Conservation (phyloP, 768 basidiomycete genomes). For the Nidularia sp. region DNA sequence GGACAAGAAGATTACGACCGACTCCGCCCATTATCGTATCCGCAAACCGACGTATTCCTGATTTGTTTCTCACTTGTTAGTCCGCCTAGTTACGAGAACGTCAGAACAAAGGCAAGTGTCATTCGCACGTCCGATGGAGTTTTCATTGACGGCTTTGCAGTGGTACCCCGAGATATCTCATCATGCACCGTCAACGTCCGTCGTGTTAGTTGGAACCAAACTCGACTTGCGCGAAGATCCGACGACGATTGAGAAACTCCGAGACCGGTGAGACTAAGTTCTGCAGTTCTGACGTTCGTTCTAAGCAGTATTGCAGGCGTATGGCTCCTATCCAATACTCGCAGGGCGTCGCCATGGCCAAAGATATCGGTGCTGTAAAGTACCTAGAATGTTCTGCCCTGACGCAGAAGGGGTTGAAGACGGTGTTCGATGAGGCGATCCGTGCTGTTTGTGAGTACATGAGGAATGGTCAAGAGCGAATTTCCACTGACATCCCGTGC, state of each 20-base stretch:
- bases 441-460: constrained; percentile 82
- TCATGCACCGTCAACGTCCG: constrained; percentile 91
- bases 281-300: not conserved
- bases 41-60: constrained; percentile 98
- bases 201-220: constrained; percentile 95
- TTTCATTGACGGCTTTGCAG: constrained; percentile 33
- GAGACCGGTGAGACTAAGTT: constrained; percentile 63
- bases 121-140: not conserved
- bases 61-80: constrained; percentile 99
- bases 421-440: constrained; percentile 98
- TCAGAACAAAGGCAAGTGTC: constrained; percentile 83
- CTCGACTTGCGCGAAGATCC: constrained; percentile 96
- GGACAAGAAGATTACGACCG: constrained; percentile 99
- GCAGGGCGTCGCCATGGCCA: constrained; percentile 86
- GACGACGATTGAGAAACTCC: constrained; percentile 85
- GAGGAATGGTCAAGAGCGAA: not conserved
- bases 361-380: constrained; percentile 94
- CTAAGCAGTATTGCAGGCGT: constrained; percentile 42
- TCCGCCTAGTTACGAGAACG: constrained; percentile 98
- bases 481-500: not conserved
- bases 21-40: constrained; percentile 95
- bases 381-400: constrained; percentile 95
- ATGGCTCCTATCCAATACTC: constrained; percentile 94
- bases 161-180: constrained; percentile 98
- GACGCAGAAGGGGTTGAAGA: constrained; percentile 98